Base-by-base conservation (phyloP, 768 basidiomycete genomes). In the Agaricus sinodeliciosus region DNA sequence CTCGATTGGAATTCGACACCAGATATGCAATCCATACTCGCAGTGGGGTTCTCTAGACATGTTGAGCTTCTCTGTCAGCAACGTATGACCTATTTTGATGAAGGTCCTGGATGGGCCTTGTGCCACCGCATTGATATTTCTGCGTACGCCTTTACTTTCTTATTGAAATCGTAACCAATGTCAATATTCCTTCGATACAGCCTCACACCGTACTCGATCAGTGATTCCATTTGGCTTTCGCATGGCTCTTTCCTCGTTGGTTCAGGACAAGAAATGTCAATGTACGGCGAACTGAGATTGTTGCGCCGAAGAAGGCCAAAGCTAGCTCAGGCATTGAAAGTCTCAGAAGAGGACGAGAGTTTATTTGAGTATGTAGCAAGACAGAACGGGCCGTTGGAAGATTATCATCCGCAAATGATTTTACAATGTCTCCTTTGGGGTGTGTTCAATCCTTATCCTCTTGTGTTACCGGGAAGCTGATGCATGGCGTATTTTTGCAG, bases 1-100 rank as follows among this genome's bases (percentile, higher is more conserved):
- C 76, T 96, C 19, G 93, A 95, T 65, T 96, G 94, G 94, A 90
- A 87, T 28, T 87, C 93, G 15, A 94, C 93, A 2, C 87, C 88
- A 0, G 90, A 92, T 63, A 79, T 81, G 57, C 90, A 93, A 62
- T 95, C 93, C 7, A 90, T 95, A 49, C 78, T 95, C 35, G 93
- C 94, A 2, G 84, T 96, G 18, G 94, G 94, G 19, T 94, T 92
- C 65, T 64, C 78, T 13, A 81, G 84, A 57, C 82, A 82, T 44
- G 73, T 95, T 2, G 84, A 93, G 49, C 69, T 97, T n/a, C 72
- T 95, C n/a, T 94, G 88, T 61, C 90, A 94, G 60, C 90, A 94
- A 65, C 79, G 94, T 19, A 88, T 91, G 81, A 90, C 87, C 3
- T 95, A 97, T 67, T 91, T 92, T 39, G 87, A 89, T 58, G 79